Base-by-base conservation (phyloP, 257 asterid species). In the Solanum megistacrolobum region DNA sequence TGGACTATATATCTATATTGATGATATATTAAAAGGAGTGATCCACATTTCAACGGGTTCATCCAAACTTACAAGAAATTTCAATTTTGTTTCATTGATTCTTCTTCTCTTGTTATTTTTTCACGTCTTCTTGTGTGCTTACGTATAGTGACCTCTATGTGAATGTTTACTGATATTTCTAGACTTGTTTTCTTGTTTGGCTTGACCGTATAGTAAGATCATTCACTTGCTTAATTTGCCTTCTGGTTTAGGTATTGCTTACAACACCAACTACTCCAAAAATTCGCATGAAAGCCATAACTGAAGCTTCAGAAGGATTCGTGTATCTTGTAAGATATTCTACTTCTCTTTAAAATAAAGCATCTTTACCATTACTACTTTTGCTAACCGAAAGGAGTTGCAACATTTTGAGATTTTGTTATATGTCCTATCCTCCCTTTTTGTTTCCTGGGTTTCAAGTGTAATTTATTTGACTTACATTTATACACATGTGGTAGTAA, bases 221-320 rank as follows among this genome's bases (percentile, higher is more conserved):
- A 29, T 81, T 81, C 85, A 46, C 68, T 8, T 46, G 11, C 38
- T 43, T 14, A 27, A 27, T 46, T 81, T 46, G 4, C 38, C 85
- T 81, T 79, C 2, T 81, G 25, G 20, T 85, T 86, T 91, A 96
- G 99, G 99, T 95, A 83, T 92, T 96, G 91, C 94, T 95, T 83
- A 95, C 99, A 32, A 96, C 99, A 76, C 99, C 99, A 5, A 95
- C 99, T 12, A 95, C 99, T 86, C 98, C 99, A 23, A 87, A 85
- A 34, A 89, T 72, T 9, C 94, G 99, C 86, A 96, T 96, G 99
- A 88, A 92, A 91, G 92, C 93, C 69, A 96, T 96, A 75, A 95
- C 92, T 89, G 96, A 95, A 85, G 96, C 92, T 87, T 93, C 99
- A 23, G 98, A 95, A 92, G 99, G 99, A 69, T 96, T 96, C 46